Evolutionary conservation across 73 alveolate genomes (phyloP), one percentile per base, ranked within the genome.

Genomic region (Halteria grandinella): DNA sequence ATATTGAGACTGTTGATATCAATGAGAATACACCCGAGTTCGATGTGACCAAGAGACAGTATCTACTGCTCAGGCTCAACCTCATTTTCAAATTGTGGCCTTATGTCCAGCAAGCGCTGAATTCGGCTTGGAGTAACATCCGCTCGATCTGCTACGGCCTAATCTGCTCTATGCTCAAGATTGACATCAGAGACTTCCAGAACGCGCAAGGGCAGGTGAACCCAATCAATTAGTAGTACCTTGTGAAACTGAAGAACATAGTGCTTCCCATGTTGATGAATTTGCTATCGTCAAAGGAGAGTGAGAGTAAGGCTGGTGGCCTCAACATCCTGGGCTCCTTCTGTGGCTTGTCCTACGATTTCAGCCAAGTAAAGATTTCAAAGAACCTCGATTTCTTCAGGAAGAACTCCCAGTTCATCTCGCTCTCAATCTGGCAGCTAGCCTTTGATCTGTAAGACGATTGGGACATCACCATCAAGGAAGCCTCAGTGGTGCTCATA

Each of bases 401-500:
- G 40, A 77, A 69, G 58, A 80, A 86, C 43, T 59, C 88, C 1
- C 41, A 70, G n/a, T 79, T 54, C 49, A 69, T 86, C 15, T 69
- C 88, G 0, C 49, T 60, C 3, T 41, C 88, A n/a, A 66, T 86
- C 49, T 86, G 94, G 94, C 69, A 86, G 54, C 64, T 72, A 11
- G 94, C 79, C 2, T 86, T 78, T 43, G 89, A 86, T 10, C 76
- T 86, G 12, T 71, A 86, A 57, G 89, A 82, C 52, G 94, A 86
- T 48, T 86, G 94, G 94, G 94, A 86, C 64, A 82, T 86, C 49
- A 86, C 94, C 0, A 86, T 78, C 31, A 70, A 86, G 58, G 94
- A 80, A 70, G 94, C 94, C 14, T 80, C 94, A 6, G 86, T 80
- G 29, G 89, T 86, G 28, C 43, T 86, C 31, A 58, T 86, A 0